Base-by-base conservation (phyloP, 139 green algal species). In the Coelastrella sp. region DNA sequence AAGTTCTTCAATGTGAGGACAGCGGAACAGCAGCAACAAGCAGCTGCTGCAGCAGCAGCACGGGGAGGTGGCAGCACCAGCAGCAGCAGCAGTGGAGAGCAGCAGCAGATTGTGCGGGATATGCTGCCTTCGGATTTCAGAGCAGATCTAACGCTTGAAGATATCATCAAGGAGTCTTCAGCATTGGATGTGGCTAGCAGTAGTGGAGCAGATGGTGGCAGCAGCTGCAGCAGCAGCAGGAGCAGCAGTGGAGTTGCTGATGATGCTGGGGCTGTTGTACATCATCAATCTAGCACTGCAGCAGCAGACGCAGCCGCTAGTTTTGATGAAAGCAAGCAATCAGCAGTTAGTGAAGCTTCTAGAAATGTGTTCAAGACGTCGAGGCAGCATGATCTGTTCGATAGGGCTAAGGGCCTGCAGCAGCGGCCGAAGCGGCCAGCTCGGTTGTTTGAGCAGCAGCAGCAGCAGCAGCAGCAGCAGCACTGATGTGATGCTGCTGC, bases 71-170 rank as follows among this genome's bases (percentile, higher is more conserved):
- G 57, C 17, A 5, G 27, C 62, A 41, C 19, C 53, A 23, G 67
- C 34, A 41, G 71, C 25, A 40, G 75, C 27, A 38, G 38, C 75
- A 30, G 35, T 30, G 25, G 13, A 38, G 59, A 41, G 21, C 8
- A n/a, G 45, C 74, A 87, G 72, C 71, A 69, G 71, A 32, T 67
- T 53, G 23, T 88, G 64, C 41, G 41, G 5, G 63, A 72, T 35
- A 34, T 89, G 74, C 78, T 89, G 67, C 78, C 78, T 9, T 51
- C 67, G 13, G 85, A 86, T 30, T 89, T 83, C 41, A 7, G 34
- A 3, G 6, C 40, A 25, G 85, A 89, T 21, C 35, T 85, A 9
- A 66, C 69, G 21, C n/a, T 81, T 67, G 68, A 81, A 13, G 77
- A 85, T 40, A 53, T 88, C 17, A 73, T 82, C 2, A 57, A n/a